These are phyloP conservation scores for Tillandsia leiboldiana DNA, from an alignment of 176 grass and related monocot species.

Conservation along the genomic window DNA sequence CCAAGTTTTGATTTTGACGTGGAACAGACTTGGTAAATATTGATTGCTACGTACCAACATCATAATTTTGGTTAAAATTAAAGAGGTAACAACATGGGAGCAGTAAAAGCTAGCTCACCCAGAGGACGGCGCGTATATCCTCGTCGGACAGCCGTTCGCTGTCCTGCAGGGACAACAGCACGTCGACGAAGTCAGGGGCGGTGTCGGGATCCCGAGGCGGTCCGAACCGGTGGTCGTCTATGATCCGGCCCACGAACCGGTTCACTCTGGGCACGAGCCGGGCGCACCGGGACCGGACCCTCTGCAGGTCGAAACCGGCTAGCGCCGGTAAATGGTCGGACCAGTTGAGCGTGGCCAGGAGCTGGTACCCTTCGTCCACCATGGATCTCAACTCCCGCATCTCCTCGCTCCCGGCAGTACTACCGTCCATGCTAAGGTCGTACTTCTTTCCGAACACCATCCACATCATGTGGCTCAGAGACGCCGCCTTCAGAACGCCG, in stretches of 20 bases:
- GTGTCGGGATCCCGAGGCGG: background rate
- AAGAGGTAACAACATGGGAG: background rate
- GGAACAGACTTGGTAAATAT: no score
- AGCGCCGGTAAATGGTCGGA: slow-evolving; percentile 63
- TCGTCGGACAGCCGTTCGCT: slow-evolving; percentile 49
- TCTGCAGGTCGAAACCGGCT: slow-evolving; percentile 43
- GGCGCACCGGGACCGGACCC: slow-evolving; percentile 31
- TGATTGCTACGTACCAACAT: no score
- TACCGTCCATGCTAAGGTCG: slow-evolving; percentile 10
- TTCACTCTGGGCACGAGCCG: slow-evolving; percentile 52
- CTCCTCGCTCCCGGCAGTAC: slow-evolving; percentile 19
- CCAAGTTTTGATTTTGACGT: no score
- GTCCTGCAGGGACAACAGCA: slow-evolving; percentile 52
- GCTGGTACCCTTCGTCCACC: slow-evolving; percentile 71
- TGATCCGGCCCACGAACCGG: slow-evolving; percentile 48
- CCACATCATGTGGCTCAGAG: slow-evolving; percentile 75
- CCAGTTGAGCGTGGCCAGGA: slow-evolving; percentile 66
- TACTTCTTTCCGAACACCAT: slow-evolving; percentile 55
- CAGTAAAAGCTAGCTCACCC: slow-evolving; percentile 31
- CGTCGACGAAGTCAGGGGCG: slow-evolving; percentile 52
- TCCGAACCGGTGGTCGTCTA: slow-evolving; percentile 42
- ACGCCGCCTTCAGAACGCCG: slow-evolving; percentile 40
- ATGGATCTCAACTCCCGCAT: slow-evolving; percentile 38
- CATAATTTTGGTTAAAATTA: background rate
- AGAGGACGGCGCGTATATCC: slow-evolving; percentile 72